These are phyloP conservation scores for Heterobasidion annosum DNA, from an alignment of 1,284 basidiomycete species.

Conservation along the genomic window DNA sequence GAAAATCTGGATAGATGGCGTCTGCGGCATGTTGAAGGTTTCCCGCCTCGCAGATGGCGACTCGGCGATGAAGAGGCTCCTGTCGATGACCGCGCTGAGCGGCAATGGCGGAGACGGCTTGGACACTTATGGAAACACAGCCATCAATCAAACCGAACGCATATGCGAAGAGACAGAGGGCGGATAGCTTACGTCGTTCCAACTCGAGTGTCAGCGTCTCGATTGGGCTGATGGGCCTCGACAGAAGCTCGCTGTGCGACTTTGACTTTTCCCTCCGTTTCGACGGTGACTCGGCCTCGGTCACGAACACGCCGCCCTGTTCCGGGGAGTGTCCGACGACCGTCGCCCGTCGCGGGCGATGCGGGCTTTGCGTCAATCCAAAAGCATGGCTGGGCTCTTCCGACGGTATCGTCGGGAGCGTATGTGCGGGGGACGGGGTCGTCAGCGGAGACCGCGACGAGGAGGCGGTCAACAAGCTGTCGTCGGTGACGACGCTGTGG, in stretches of 20 bases:
- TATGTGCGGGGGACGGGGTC: conserved; percentile 11
- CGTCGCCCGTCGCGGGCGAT: conserved; percentile 52
- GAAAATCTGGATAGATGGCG: conserved; percentile 7
- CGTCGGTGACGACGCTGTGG: conserved; percentile 14
- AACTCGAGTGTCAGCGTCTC: conserved; percentile 54
- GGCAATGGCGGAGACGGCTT: conserved; percentile 38
- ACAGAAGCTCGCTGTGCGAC: conserved; percentile 48
- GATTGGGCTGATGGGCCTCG: conserved; percentile 58
- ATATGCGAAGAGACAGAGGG: not conserved
- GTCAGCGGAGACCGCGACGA: conserved; percentile 12
- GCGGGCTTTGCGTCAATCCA: conserved; percentile 30
- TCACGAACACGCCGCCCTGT: conserved; percentile 20
- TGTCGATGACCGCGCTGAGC: conserved; percentile 55
- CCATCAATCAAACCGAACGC: not conserved
- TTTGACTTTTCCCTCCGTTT: conserved; percentile 57
- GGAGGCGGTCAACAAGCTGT: conserved; percentile 15
- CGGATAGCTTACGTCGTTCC: conserved; percentile 36
- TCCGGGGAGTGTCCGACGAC: conserved; percentile 54
- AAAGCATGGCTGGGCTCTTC: conserved; percentile 17
- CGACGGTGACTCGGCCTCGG: conserved; percentile 39
- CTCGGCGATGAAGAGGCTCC: conserved; percentile 53
- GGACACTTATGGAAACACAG: conserved; percentile 12
- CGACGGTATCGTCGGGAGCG: conserved; percentile 18
- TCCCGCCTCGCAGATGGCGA: conserved; percentile 6
- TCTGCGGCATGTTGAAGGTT: conserved; percentile 7